A percentile compares a stretch with the other conserved stretches of the same genome.
These are phyloP conservation scores for Neurospora sp. DNA, from an alignment of 495 filamentous ascomycete genomes.

Conservation along the genomic window DNA sequence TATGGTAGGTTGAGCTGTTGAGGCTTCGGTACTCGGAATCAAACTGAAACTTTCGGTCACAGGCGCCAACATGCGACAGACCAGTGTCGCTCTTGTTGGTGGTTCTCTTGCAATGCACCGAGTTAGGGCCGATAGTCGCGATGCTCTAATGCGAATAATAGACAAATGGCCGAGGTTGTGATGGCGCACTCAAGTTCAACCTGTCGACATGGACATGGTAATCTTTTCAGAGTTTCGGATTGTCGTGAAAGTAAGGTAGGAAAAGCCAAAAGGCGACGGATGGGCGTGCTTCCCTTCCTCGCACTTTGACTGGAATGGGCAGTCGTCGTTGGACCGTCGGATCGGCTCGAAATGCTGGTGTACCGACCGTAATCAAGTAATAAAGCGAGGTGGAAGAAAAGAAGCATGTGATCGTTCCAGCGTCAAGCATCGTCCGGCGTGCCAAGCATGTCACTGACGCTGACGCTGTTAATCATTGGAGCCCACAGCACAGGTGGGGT, in stretches of 20 bases:
- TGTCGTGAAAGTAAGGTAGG: background rate
- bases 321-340: background rate
- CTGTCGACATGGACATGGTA: background rate
- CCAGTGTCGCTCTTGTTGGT: background rate
- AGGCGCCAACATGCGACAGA: background rate
- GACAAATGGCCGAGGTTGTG: background rate
- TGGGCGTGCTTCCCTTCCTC: slow-evolving; percentile 15
- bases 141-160: background rate
- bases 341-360: background rate
- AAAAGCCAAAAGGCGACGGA: background rate
- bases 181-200: background rate
- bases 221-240: background rate
- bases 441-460: background rate
- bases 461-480: background rate
- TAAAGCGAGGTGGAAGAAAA: background rate
- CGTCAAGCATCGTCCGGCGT: background rate
- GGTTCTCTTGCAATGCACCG: background rate
- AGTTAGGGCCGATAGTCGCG: background rate
- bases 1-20: background rate
- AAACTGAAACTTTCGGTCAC: background rate
- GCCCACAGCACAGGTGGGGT: background rate
- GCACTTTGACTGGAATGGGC: slow-evolving; percentile 20
- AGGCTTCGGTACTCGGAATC: background rate
- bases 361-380: background rate
- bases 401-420: background rate